These are phyloP conservation scores for Plasmopara halstedii DNA, from an alignment of 352 stramenopile species.

Conservation along the genomic window DNA sequence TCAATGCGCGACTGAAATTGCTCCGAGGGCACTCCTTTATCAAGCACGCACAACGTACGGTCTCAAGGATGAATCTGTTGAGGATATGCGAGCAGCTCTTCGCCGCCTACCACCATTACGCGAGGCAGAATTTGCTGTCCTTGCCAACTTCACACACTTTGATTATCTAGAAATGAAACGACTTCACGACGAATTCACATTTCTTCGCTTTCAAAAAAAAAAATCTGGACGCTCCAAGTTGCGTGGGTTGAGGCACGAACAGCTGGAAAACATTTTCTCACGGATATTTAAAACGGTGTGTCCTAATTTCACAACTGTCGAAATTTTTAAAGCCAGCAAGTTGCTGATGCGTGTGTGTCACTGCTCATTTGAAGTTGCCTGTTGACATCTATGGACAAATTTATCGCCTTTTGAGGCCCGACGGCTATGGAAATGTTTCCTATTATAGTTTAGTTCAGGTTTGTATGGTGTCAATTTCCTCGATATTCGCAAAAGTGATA, in stretches of 20 bases:
- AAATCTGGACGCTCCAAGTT: conserved; percentile 32
- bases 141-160: conserved; percentile 47
- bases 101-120: conserved; percentile 39
- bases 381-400: conserved; percentile 32
- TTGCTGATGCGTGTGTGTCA: background rate
- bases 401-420: conserved; percentile 38
- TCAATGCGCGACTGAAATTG: conserved; percentile 18
- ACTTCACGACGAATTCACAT: conserved; percentile 64
- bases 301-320: background rate
- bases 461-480: background rate
- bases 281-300: conserved; percentile 40
- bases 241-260: conserved; percentile 41
- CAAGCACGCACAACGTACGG: conserved; percentile 39
- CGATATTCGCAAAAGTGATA: background rate
- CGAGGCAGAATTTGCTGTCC: conserved; percentile 40
- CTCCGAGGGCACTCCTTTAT: conserved; percentile 24
- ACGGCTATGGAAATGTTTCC: conserved; percentile 56
- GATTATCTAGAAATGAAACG: conserved; percentile 38
- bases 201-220: conserved; percentile 44
- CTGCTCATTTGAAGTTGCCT: conserved; percentile 29
- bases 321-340: too few species aligned
- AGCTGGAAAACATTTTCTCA: conserved; percentile 44
- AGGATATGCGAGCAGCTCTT: conserved; percentile 47
- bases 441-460: conserved; percentile 62
- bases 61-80: conserved; percentile 50